Conservation (phyloP, 2,329 filamentous ascomycete species). For the Aspergillus quadrilineatus region DNA sequence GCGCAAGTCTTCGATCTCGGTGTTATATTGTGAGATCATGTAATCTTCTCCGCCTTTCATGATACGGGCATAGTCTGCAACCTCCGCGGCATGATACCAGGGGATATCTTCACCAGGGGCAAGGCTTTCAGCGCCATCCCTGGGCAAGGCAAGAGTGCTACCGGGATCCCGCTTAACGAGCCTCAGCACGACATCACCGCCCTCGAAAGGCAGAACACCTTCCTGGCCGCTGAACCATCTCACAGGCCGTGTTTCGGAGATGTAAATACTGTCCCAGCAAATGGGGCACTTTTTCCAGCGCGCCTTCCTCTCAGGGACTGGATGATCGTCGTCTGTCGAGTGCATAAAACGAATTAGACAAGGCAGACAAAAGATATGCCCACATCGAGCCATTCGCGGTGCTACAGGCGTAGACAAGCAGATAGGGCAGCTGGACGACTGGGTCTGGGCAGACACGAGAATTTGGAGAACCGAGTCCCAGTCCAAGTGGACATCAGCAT, state of each 20-base stretch:
- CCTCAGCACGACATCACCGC: slow-evolving; percentile 84
- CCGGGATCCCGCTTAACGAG: slow-evolving; percentile 77
- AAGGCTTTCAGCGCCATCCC: slow-evolving; percentile 72
- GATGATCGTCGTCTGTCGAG: slow-evolving; percentile 69
- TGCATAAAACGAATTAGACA: slow-evolving; percentile 97
- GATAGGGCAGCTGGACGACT: slow-evolving; percentile 86
- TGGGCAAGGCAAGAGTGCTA: slow-evolving; percentile 83
- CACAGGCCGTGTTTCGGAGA: slow-evolving; percentile 85
- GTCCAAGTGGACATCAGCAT: slow-evolving; percentile 85
- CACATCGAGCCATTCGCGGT: slow-evolving; percentile 93
- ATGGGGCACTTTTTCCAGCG: slow-evolving; percentile 95
- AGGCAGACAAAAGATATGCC: slow-evolving; percentile 93
- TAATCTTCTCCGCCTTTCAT: slow-evolving; percentile 94
- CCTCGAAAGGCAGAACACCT: slow-evolving; percentile 72
- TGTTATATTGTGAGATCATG: slow-evolving; percentile 75
- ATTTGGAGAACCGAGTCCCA: slow-evolving; percentile 92
- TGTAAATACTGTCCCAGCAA: slow-evolving; percentile 89
- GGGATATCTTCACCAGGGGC: slow-evolving; percentile 74
- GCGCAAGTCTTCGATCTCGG: slow-evolving; percentile 72
- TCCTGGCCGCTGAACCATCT: slow-evolving; percentile 91
- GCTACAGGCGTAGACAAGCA: slow-evolving; percentile 91
- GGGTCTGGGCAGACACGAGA: slow-evolving; percentile 83
- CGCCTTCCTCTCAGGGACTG: slow-evolving; percentile 64
- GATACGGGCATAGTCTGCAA: slow-evolving; percentile 88
- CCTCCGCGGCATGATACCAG: slow-evolving; percentile 92